Evolutionary conservation across 2,329 filamentous ascomycete genomes (phyloP), one percentile per base, ranked within the genome.

Genomic region (Colletotrichum godetiae): DNA sequence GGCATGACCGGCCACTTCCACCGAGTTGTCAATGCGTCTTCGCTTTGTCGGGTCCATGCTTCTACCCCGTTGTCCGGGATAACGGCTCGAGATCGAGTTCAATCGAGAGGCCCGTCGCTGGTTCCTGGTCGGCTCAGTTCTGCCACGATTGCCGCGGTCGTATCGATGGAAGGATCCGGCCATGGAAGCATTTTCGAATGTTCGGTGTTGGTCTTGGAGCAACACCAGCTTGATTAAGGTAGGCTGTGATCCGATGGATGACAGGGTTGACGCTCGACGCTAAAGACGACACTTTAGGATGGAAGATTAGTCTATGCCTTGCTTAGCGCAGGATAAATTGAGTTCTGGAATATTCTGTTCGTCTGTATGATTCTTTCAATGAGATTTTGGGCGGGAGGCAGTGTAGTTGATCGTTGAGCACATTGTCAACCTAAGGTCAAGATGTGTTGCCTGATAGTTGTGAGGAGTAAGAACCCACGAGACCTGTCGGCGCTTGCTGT

Each of bases 1-100:
- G 60, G 60, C 56, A 27, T 71, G 67, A 62, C 67, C 67, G 71
- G 71, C 42, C 35, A 71, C 71, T 71, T 73, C 42, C 11, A 71
- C 67, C 67, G 71, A 35, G 33, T 52, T 49, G 56, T 73, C 67
- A 71, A 71, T 71, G 71, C 68, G 62, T 31, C 42, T 37, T 59
- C 29, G 59, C 56, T 60, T 53, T 27, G 49, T 71, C 46, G 71
- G 60, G 42, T 57, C 61, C 24, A 37, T 66, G 35, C 19, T 10
- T 49, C 31, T 19, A 59, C 19, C 53, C 60, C 59, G 66, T 67
- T 35, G 46, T 19, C 60, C 71, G 57, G 67, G 61, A 52, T 70
- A 37, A 31, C 64, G 63, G 63, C 49, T 49, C 46, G 31, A 67
- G 24, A 27, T 33, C 27, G 19, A 49, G 49, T 33, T 33, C 27